A percentile compares a stretch with the other conserved stretches of the same genome.
Evolutionary conservation across 2,329 filamentous ascomycete species (phyloP).

Genomic region (Nothopassalora personata): DNA sequence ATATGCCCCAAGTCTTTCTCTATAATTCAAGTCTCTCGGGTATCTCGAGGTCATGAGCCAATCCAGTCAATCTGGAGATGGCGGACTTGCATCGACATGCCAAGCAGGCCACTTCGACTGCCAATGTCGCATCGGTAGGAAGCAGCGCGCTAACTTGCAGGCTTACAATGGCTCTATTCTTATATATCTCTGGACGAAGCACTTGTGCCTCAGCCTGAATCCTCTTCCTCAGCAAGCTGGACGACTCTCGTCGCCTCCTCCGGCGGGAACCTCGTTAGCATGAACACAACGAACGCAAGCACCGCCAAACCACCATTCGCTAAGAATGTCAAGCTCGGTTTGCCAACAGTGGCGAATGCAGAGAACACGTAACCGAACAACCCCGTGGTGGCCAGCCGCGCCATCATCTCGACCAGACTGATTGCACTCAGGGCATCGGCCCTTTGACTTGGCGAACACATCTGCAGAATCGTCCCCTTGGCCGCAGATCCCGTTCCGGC

Average conservation of each 20-base stretch:
- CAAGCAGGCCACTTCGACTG: too few species aligned
- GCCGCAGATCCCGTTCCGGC: conserved; percentile 64
- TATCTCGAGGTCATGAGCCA: too few species aligned
- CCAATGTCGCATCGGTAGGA: too few species aligned
- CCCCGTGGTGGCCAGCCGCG: conserved; percentile 56
- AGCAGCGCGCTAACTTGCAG: too few species aligned
- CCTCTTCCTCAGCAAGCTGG: background rate
- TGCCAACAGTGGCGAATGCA: conserved; percentile 55
- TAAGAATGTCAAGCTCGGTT: conserved; percentile 59
- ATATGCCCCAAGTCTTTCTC: too few species aligned
- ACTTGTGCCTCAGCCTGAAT: background rate
- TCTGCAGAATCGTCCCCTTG: conserved; percentile 68
- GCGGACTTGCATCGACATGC: too few species aligned
- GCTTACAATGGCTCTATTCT: background rate
- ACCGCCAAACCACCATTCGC: conserved; percentile 60
- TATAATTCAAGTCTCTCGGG: too few species aligned
- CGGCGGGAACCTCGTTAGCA: conserved; percentile 44
- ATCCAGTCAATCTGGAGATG: too few species aligned
- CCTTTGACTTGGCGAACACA: conserved; percentile 58
- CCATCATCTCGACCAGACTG: conserved; percentile 65
- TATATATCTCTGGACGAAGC: background rate
- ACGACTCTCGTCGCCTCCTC: conserved; percentile 33
- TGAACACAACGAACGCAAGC: conserved; percentile 44
- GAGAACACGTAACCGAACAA: conserved; percentile 65
- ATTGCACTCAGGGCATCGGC: conserved; percentile 64